Evolutionary conservation across 371 early-diverging fungal genomes (phyloP).

Genomic region (Mucor piriformis): DNA sequence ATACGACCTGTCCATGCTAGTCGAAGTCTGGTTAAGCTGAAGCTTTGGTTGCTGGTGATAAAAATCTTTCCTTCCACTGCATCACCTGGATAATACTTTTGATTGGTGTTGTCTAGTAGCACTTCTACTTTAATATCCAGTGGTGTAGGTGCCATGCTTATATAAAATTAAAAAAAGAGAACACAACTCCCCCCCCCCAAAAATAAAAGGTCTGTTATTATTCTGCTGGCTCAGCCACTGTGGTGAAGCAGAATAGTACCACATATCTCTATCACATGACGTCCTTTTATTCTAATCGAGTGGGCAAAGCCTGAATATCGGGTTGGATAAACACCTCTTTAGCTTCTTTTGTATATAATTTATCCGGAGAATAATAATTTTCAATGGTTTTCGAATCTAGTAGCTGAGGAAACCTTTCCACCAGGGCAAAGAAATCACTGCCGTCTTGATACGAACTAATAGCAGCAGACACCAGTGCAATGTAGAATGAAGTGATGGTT

Average conservation of each 20-base stretch:
- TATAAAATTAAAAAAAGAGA: neutral
- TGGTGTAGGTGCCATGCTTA: conserved; percentile 8
- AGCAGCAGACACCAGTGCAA: conserved; percentile 50
- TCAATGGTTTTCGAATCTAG: conserved; percentile 47
- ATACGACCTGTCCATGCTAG: conserved; percentile 30
- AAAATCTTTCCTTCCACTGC: conserved; percentile 19
- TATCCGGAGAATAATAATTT: conserved; percentile 49
- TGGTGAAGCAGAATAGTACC: neutral
- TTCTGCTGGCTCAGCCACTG: neutral
- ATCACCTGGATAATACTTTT: conserved; percentile 25
- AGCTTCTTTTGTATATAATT: conserved; percentile 46
- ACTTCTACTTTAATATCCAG: conserved; percentile 28
- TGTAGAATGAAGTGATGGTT: conserved; percentile 62
- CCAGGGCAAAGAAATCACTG: conserved; percentile 59
- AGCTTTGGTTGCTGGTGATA: conserved; percentile 19
- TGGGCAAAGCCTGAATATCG: conserved; percentile 49
- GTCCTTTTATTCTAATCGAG: neutral
- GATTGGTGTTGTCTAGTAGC: conserved; percentile 3
- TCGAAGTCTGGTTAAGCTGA: conserved; percentile 18
- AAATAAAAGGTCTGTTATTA: neutral
- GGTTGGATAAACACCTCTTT: conserved; percentile 42
- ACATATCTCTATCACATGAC: neutral
- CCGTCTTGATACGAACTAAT: conserved; percentile 27
- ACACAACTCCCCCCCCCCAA: too few relatives aligned
- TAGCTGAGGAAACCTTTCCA: conserved; percentile 50